Evolutionary conservation across 495 filamentous ascomycete species (phyloP), one percentile per base, ranked within the genome.

Genomic region (Xylaria acuta): DNA sequence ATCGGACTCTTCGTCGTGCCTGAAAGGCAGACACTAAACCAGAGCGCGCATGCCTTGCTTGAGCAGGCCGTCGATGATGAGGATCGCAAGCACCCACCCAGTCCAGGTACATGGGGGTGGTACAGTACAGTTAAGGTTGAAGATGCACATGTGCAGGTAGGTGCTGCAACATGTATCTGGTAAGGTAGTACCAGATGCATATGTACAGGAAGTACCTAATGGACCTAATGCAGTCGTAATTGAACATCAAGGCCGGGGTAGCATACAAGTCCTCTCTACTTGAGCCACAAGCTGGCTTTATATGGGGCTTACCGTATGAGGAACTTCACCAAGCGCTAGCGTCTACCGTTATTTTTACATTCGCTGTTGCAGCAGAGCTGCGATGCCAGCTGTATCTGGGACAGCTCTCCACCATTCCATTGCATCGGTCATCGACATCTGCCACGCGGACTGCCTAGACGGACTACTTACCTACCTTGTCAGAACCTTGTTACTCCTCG

Each of bases 11-110:
- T 71, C 65, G 65, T 49, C 49, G 41, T 62, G 58, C n/a, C 38
- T 16, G 20, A 45, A 34, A 56, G 59, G 59, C 58, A 62, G 59
- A 56, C 60, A 41, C 36, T 25, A 7, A 38, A 47, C 6, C 59
- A 41, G n/a, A 43, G n/a, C 30, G 60, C 59, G 34, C 47, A 71
- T 56, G 60, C 43, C 69, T 41, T 56, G 59, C 60, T 53, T 34
- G 47, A 64, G 32, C 43, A 65, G 18, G 27, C 9, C 22, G 40
- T 65, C 25, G 18, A 49, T 49, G 41, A 47, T 11, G 34, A 60
- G 56, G 32, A 36, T 36, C 18, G 5, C 58, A 60, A 7, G 58
- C 22, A 36, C 34, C 18, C 2, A 40, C 25, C 3, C 51, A 1
- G n/a, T 11, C n/a, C 3, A 54, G 51, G 51, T 54, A 54, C 47